Percentiles rank a stretch among this genome's conserved stretches.
These are phyloP conservation scores for Chrysosphaeria jannelii DNA, from an alignment of 2,329 filamentous ascomycete genomes.

Conservation along the genomic window DNA sequence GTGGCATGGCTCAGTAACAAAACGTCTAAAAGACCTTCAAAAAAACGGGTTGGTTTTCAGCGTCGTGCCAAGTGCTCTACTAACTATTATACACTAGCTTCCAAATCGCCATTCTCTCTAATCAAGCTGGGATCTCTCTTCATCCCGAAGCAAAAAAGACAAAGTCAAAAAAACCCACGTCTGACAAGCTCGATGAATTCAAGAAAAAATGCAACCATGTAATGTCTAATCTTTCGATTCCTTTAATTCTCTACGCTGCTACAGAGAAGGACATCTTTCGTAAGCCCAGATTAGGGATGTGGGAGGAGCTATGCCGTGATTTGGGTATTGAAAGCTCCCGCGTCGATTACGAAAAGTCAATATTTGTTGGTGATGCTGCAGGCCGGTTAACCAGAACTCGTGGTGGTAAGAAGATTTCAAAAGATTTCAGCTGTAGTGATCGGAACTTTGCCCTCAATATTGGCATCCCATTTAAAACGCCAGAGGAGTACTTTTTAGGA, in stretches of 20 bases:
- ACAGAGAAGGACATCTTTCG: conserved; percentile 55
- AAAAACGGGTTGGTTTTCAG: conserved; percentile 26
- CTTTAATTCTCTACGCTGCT: conserved; percentile 59
- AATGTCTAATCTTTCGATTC: conserved; percentile 40
- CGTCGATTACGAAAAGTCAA: conserved; percentile 38
- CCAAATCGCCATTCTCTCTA: conserved; percentile 38
- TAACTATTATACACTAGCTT: not conserved
- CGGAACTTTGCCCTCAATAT: conserved; percentile 66
- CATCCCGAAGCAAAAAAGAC: conserved; percentile 19
- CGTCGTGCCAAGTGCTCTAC: not conserved
- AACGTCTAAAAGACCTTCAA: conserved; percentile 33
- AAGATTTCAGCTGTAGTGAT: conserved; percentile 36
- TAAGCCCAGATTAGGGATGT: conserved; percentile 77
- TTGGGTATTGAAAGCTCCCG: conserved; percentile 15
- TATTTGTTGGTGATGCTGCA: conserved; percentile 77
- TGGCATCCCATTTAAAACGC: conserved; percentile 52
- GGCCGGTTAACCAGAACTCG: conserved; percentile 19
- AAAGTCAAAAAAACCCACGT: conserved; percentile 25
- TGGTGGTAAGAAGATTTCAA: conserved; percentile 19
- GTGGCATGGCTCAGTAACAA: conserved; percentile 52
- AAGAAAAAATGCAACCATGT: conserved; percentile 50
- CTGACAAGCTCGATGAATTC: conserved; percentile 44
- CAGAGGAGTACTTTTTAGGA: conserved; percentile 70
- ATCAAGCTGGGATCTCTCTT: conserved; percentile 59
- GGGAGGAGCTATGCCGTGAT: conserved; percentile 31